Evolutionary conservation across 345 rosid genomes (phyloP).

Genomic region (Kandelia obovata): DNA sequence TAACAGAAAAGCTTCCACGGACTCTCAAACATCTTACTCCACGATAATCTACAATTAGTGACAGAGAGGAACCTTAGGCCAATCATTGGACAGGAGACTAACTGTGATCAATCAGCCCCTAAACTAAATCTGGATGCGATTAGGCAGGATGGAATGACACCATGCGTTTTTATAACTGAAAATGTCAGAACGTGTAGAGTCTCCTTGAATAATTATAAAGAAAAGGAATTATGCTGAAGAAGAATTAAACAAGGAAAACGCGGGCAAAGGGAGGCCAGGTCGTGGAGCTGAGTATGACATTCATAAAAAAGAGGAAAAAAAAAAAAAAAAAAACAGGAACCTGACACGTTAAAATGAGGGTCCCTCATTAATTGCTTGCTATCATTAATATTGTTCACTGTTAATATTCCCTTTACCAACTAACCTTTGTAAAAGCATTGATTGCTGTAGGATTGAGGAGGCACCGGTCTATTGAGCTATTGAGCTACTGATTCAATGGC

Average conservation of each 20-base stretch:
- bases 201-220: constrained; percentile 22
- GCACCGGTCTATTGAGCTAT: too few species aligned
- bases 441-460: too few species aligned
- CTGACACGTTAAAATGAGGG: constrained; percentile 39
- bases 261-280: constrained; percentile 37
- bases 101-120: constrained; percentile 15
- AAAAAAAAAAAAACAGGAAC: constrained; percentile 4
- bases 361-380: not conserved
- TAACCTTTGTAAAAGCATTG: too few species aligned
- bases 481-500: too few species aligned
- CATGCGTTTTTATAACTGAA: constrained; percentile 10
- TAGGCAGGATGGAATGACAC: constrained; percentile 13
- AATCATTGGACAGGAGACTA: constrained; percentile 24
- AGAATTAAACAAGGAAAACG: constrained; percentile 8
- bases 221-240: constrained; percentile 14
- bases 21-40: constrained; percentile 20
- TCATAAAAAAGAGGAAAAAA: constrained; percentile 12
- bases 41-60: constrained; percentile 20
- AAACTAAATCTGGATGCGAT: not conserved
- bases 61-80: constrained; percentile 11
- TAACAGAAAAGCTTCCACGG: constrained; percentile 9
- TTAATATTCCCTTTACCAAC: too few species aligned
- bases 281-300: constrained; percentile 44
- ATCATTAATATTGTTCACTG: not conserved
- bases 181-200: constrained; percentile 45